Base-by-base conservation (phyloP, 371 early-diverging fungal genomes). In the Rhizopus sp. region DNA sequence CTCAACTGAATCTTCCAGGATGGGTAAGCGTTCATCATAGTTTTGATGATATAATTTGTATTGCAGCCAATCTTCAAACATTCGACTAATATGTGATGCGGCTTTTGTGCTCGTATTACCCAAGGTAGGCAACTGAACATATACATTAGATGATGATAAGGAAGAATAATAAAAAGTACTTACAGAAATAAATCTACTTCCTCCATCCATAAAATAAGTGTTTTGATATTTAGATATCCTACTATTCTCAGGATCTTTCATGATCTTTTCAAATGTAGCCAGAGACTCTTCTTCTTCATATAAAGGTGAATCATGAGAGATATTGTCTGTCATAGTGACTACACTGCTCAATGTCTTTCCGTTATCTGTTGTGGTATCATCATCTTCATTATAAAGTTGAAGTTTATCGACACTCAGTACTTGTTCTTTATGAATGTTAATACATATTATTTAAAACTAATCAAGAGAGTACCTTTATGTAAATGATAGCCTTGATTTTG, bases 1-100 rank as follows among this genome's bases (percentile, higher is more conserved):
- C 37, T 72, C 72, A n/a, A 72, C 72, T 15, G 63, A 61, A 35
- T 72, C 72, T 58, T 72, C 69, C 17, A 72, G 51, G 5, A 72
- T 72, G 3, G 72, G 72, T 7, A 72, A 35, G 8, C 53, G 49
- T 23, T 68, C 72, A 41, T 54, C 58, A 47, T 52, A 51, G 13
- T 30, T 59, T 35, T 67, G 64, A 35, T 64, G 31, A 37, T 63
- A 69, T 13, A 72, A 42, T 29, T 69, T 72, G 23, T 66, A 50
- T 38, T 72, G 69, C 9, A 72, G 61, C 72, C 69, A 72, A 37
- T 72, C 66, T 49, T 72, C 72, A 63, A 72, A 72, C 15, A 66
- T 44, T 47, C 69, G 53, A n/a, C 64, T 68, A 38, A 72, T 66
- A 37, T 68, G 63, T 15, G 69, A 68, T 23, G 72, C 69, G 29